Base-by-base conservation (phyloP, 306 rosid species). In the Rosa multiflora region DNA sequence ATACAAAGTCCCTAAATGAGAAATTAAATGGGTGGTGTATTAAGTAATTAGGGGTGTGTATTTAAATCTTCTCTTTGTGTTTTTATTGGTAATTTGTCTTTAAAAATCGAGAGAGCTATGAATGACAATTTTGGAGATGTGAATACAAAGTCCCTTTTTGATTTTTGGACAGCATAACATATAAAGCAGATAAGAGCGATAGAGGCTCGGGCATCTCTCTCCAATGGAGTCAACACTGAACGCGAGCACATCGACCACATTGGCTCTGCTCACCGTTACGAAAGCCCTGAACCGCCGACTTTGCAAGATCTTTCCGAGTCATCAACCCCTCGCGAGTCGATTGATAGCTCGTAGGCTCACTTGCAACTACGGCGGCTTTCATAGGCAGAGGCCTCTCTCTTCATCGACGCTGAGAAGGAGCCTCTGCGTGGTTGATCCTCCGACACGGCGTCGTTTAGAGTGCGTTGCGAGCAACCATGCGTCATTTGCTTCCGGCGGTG, bases 201-300 rank as follows among this genome's bases (percentile, higher is more conserved):
- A 53, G 23, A 53, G 59, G 21, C 6, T 53, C 6, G 21, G 8
- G 8, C 10, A 6, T 48, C 61, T 79, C 87, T 0, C 70, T 71
- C 82, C 86, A 55, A 94, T 94, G 97, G 99, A 94, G 80, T 86
- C 91, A 67, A 69, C 91, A 17, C 15, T 88, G 35, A 81, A 85
- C 49, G 74, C 83, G 55, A 40, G 86, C 21, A 72, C 72, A 1
- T 49, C 92, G 32, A 75, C 90, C 76, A 87, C 88, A 11, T 12
- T 86, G 40, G 87, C 87, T 43, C 82, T 91, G 29, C 82, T 77
- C 82, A 76, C 81, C 52, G 79, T 64, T 67, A 72, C 88, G 72
- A 91, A 83, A 79, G 87, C 90, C 66, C 81, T 91, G 67, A 90
- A 82, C 85, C 87, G 82, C 47, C 86, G 83, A 39, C 66, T 87